Percentiles rank a stretch among this genome's conserved stretches.
Conservation (phyloP, 2,329 filamentous ascomycete genomes). For the Drechslerella stenobrocha region DNA sequence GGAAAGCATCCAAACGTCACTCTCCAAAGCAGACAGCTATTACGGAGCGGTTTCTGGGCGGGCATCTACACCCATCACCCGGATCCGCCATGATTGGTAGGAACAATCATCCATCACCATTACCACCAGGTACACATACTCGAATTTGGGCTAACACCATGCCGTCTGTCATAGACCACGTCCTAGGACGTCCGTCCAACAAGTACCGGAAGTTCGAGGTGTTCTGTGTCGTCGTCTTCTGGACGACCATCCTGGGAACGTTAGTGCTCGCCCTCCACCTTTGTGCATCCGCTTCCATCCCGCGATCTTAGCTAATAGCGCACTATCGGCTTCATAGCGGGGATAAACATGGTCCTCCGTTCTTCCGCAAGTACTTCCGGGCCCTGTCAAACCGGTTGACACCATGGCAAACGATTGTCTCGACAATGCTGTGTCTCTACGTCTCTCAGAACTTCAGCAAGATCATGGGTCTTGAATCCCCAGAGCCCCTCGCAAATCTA, state of each 20-base stretch:
- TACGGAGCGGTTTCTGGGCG: too few species aligned
- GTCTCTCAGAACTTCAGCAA: conserved; percentile 90
- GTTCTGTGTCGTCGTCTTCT: conserved; percentile 85
- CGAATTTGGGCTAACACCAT: conserved; percentile 33
- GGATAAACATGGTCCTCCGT: conserved; percentile 82
- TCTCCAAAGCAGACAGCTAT: not conserved
- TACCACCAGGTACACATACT: not conserved
- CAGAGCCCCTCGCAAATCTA: conserved; percentile 90
- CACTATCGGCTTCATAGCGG: conserved; percentile 63
- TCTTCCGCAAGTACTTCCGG: conserved; percentile 69
- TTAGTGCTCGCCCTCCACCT: conserved; percentile 56
- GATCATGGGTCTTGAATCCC: conserved; percentile 83
- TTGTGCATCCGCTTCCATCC: not conserved
- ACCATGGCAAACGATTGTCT: conserved; percentile 83
- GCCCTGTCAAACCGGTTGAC: conserved; percentile 73
- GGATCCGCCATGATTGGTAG: conserved; percentile 36
- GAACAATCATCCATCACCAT: not conserved
- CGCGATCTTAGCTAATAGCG: conserved; percentile 30
- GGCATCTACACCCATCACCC: too few species aligned
- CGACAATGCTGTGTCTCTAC: conserved; percentile 90
- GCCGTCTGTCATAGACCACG: conserved; percentile 67
- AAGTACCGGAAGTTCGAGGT: conserved; percentile 93
- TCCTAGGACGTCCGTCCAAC: conserved; percentile 84
- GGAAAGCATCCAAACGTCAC: not conserved
- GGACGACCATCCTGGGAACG: conserved; percentile 81